Conservation (phyloP, 2,329 filamentous ascomycete genomes). For the Orbilia blumenaviensis region DNA sequence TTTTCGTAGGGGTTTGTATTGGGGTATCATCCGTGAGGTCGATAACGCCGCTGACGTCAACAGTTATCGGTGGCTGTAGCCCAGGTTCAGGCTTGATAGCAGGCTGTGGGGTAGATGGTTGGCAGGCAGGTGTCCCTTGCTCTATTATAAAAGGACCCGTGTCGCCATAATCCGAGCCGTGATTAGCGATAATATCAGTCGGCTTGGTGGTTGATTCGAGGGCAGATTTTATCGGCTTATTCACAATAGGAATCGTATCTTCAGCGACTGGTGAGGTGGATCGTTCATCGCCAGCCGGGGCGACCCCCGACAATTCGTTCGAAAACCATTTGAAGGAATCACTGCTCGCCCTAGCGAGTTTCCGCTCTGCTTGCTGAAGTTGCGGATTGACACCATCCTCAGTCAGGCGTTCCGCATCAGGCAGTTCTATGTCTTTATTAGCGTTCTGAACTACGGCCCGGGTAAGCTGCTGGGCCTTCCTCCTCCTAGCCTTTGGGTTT, state of each 20-base stretch:
- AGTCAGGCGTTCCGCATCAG: background rate
- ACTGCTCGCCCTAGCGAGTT: background rate
- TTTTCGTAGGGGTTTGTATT: background rate
- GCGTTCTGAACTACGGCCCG: background rate
- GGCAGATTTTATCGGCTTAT: background rate
- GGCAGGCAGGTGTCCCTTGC: background rate
- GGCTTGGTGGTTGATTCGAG: background rate
- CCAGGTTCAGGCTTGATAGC: background rate
- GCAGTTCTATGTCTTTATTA: background rate
- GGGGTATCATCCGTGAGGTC: constrained; percentile 55
- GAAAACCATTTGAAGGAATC: constrained; percentile 31
- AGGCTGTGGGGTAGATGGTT: constrained; percentile 5
- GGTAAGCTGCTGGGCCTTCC: background rate
- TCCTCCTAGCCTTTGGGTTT: background rate
- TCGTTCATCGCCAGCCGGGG: background rate
- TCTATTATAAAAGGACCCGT: background rate
- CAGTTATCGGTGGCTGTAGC: background rate
- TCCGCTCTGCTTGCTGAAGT: background rate
- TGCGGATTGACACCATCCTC: background rate
- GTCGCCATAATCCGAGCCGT: background rate
- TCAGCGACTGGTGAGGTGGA: background rate
- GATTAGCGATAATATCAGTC: background rate
- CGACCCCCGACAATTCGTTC: background rate
- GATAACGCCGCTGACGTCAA: constrained; percentile 35
- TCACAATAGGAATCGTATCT: background rate